Percentiles rank a stretch among this genome's conserved stretches.
phyloP scores from a whole-genome alignment of 139 green algal species.

The Parachlorella kessleri region DNA sequence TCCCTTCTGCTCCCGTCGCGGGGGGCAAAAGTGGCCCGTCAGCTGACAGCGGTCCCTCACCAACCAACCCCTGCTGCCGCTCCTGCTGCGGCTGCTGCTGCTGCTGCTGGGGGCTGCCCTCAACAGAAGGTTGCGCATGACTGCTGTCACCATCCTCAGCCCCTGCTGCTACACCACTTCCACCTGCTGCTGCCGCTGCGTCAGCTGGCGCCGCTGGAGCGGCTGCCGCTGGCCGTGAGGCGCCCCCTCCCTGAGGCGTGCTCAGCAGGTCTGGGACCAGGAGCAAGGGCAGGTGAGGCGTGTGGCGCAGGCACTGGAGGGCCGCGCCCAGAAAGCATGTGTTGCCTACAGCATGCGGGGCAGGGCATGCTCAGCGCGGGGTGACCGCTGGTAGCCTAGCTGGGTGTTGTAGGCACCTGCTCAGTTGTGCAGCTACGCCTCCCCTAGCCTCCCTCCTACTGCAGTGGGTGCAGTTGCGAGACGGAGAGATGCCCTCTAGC shows the following conservation, averaged over 20 bases:
- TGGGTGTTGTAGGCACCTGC: no score
- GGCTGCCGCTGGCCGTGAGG: background rate
- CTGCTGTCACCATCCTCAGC: background rate
- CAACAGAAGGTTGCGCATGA: no score
- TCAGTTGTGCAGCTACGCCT: no score
- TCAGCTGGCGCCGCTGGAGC: background rate
- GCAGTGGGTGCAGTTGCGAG: no score
- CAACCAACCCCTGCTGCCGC: background rate
- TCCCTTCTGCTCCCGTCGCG: no score
- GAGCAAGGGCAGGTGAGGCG: slow-evolving; percentile 37
- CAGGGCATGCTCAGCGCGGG: background rate
- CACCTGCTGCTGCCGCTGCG: background rate
- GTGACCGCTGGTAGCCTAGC: background rate
- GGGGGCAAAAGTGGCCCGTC: no score
- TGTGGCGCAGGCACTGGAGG: slow-evolving; percentile 66
- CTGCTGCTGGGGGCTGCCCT: no score
- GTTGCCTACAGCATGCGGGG: slow-evolving; percentile 43
- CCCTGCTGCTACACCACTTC: no score
- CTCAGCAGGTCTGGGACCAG: slow-evolving; percentile 49
- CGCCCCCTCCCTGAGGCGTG: no score
- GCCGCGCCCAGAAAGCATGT: slow-evolving; percentile 68
- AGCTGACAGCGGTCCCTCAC: no score
- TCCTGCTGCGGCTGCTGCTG: background rate
- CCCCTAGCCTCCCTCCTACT: no score
- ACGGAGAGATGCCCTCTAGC: no score